Percentiles rank a stretch among this genome's conserved stretches.
phyloP scores from a whole-genome alignment of 1,284 basidiomycete genomes.

The Ceratobasidium sp. region DNA sequence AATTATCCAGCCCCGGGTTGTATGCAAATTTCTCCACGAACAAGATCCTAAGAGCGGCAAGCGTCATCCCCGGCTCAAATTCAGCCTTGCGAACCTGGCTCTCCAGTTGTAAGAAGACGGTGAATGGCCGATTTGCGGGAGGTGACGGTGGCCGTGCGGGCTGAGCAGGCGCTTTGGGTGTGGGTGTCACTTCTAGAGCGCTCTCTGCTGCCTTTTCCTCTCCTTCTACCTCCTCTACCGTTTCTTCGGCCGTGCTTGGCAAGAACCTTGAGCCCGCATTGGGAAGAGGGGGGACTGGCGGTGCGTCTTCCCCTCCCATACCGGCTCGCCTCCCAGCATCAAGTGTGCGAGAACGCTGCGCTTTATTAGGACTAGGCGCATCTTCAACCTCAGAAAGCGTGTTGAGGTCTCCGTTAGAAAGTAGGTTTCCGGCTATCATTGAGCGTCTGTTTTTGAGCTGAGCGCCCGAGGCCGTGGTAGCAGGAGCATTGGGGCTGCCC shows the following conservation, averaged over 20 bases:
- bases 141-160: conserved; percentile 34
- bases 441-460: conserved; percentile 69
- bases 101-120: conserved; percentile 90
- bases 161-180: conserved; percentile 18
- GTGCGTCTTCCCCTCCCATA: conserved; percentile 10
- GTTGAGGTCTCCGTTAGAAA: conserved; percentile 74
- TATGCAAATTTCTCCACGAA: conserved; percentile 98
- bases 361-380: conserved; percentile 22
- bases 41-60: conserved; percentile 80
- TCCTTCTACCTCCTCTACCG: conserved; percentile 50
- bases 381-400: conserved; percentile 52
- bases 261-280: conserved; percentile 38
- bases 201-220: conserved; percentile 10
- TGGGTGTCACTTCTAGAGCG: conserved; percentile 27
- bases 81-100: conserved; percentile 93
- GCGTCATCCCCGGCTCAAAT: conserved; percentile 62
- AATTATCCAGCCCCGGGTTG: conserved; percentile 91
- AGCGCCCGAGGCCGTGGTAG: conserved; percentile 45
- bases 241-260: conserved; percentile 53
- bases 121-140: conserved; percentile 56
- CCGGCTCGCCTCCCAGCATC: conserved; percentile 23
- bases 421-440: conserved; percentile 66
- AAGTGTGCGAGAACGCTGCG: conserved; percentile 32
- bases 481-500: conserved; percentile 60
- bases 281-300: conserved; percentile 55